phyloP scores from a whole-genome alignment of 192 early-diverging fungal genomes.

The Podila verticillata region DNA sequence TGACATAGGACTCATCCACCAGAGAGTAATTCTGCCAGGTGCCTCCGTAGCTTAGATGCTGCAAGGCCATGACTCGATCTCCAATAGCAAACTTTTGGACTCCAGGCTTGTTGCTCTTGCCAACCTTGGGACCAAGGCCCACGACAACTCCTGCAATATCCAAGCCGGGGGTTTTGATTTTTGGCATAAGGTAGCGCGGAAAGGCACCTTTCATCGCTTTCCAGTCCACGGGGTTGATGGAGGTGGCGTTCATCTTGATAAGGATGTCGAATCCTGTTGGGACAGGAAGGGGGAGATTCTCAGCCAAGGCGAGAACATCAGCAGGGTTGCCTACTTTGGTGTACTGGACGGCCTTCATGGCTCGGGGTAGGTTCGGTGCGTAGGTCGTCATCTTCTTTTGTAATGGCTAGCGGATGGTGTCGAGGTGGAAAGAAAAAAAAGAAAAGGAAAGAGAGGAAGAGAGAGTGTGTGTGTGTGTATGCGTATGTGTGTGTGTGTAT shows the following conservation, averaged over 20 bases:
- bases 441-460: neutral
- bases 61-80: constrained; percentile 48
- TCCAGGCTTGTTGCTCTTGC: neutral
- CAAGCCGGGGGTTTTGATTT: constrained; percentile 27
- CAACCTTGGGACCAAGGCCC: constrained; percentile 27
- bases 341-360: constrained; percentile 28
- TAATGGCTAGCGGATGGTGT: no score
- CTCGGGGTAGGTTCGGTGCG: constrained; percentile 13
- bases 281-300: constrained; percentile 11
- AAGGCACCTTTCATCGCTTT: constrained; percentile 43
- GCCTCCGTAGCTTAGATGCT: constrained; percentile 18
- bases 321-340: neutral
- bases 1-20: constrained; percentile 13
- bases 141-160: constrained; percentile 41
- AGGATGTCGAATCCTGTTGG: constrained; percentile 26
- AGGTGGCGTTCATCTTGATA: constrained; percentile 45
- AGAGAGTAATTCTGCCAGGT: constrained; percentile 25
- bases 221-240: constrained; percentile 52
- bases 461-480: no score
- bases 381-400: constrained; percentile 18
- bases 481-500: no score
- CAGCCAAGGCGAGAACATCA: constrained; percentile 21
- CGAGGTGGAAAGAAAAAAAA: neutral
- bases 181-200: constrained; percentile 11
- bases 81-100: constrained; percentile 20